Percentiles rank a stretch among this genome's conserved stretches.
Conservation (phyloP, 2,329 filamentous ascomycete genomes). For the Mollisiaceae sp. region DNA sequence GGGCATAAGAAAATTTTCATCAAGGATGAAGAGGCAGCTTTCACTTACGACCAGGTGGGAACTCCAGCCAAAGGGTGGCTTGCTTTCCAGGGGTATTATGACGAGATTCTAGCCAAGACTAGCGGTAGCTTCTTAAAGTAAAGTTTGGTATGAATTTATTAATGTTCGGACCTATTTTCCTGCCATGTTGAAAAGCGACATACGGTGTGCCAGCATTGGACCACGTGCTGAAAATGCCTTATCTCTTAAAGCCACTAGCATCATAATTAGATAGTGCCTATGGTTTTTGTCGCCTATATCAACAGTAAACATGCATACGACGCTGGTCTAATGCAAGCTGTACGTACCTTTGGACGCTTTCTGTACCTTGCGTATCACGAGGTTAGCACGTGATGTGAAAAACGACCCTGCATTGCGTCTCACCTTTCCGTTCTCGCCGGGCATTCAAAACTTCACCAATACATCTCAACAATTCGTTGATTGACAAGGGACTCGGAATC, state of each 20-base stretch:
- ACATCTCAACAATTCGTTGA: slow-evolving; percentile 5
- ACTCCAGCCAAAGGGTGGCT: slow-evolving; percentile 57
- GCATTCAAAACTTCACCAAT: background rate
- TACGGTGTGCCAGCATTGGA: background rate
- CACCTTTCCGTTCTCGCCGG: background rate
- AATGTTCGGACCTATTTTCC: too few species aligned
- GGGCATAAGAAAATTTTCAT: slow-evolving; percentile 64
- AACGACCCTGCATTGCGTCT: background rate
- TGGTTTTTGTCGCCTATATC: background rate
- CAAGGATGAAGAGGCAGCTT: slow-evolving; percentile 67
- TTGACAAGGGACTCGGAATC: background rate
- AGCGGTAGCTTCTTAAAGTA: slow-evolving; percentile 53
- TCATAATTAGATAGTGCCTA: background rate
- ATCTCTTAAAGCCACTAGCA: background rate
- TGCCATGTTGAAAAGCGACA: background rate
- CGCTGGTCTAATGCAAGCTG: background rate
- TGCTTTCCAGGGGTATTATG: slow-evolving; percentile 58
- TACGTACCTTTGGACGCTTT: background rate
- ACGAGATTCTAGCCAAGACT: slow-evolving; percentile 57
- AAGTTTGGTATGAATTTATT: background rate
- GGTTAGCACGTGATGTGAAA: background rate
- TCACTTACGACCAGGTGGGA: slow-evolving; percentile 70
- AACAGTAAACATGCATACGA: background rate
- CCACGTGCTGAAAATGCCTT: background rate
- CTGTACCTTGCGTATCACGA: background rate